Conservation (phyloP, 768 basidiomycete species). For the Auriscalpium microsporum region DNA sequence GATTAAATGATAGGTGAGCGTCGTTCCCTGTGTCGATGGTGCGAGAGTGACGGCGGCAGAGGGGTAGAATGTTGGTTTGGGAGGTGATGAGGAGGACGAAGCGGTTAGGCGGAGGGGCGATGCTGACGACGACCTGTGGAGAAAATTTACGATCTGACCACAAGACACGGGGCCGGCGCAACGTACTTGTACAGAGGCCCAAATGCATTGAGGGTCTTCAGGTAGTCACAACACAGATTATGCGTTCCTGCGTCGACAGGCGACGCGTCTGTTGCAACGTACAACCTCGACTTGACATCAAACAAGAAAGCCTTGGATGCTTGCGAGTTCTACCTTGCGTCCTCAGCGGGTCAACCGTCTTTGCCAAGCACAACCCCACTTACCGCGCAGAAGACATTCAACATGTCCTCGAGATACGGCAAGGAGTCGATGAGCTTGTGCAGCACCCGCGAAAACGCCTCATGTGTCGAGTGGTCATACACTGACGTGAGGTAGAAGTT, state of each 20-base stretch:
- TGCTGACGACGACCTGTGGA: conserved; percentile 13
- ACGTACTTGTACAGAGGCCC: conserved; percentile 76
- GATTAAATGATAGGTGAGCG: conserved; percentile 79
- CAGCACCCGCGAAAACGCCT: conserved; percentile 84
- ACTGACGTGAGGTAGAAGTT: conserved; percentile 91
- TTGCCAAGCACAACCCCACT: conserved; percentile 12
- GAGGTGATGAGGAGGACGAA: conserved; percentile 11
- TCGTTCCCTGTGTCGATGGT: conserved; percentile 54
- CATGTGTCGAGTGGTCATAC: conserved; percentile 85
- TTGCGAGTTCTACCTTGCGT: conserved; percentile 62
- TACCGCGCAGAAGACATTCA: conserved; percentile 80
- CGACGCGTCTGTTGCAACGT: conserved; percentile 89
- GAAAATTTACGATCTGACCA: too few relatives aligned
- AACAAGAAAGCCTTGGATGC: conserved; percentile 93
- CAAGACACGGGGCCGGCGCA: not conserved
- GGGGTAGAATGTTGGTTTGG: conserved; percentile 51
- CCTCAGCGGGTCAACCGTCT: not conserved
- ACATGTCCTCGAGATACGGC: conserved; percentile 77
- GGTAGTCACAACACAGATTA: conserved; percentile 84
- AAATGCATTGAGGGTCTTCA: conserved; percentile 81
- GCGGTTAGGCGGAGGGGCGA: conserved; percentile 16
- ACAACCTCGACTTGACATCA: conserved; percentile 75
- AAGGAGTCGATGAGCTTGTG: conserved; percentile 82
- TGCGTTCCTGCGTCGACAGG: conserved; percentile 86
- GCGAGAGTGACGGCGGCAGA: conserved; percentile 57